Percentiles rank a stretch among this genome's conserved stretches.
Evolutionary conservation across 2,329 filamentous ascomycete genomes (phyloP).

Genomic region (Paracamarosporium sp.): DNA sequence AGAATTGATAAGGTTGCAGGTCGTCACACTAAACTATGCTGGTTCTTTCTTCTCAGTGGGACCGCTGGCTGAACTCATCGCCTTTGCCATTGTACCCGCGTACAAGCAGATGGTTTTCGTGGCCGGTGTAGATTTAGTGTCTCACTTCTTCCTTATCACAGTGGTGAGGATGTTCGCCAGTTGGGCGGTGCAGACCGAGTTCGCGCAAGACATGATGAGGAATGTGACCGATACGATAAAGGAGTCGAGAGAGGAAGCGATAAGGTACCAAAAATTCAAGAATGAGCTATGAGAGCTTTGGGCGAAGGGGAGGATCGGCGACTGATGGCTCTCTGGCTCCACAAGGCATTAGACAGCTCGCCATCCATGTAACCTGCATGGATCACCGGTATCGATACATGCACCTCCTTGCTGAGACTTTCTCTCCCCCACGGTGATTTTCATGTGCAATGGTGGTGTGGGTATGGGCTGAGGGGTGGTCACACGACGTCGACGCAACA

Average conservation of each 20-base stretch:
- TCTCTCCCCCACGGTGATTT: too few relatives aligned
- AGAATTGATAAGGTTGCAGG: conserved; percentile 4
- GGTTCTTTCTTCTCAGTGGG: conserved; percentile 8
- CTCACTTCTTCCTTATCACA: conserved; percentile 8
- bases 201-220: conserved; percentile 7
- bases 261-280: background rate
- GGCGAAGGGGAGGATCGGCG: background rate
- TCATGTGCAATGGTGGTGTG: too few relatives aligned
- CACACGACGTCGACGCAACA: background rate
- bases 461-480: background rate
- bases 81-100: conserved; percentile 17
- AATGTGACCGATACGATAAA: conserved; percentile 7
- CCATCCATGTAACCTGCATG: too few relatives aligned
- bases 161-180: conserved; percentile 8
- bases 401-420: too few relatives aligned
- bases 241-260: background rate
- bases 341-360: too few relatives aligned
- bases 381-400: too few relatives aligned
- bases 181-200: conserved; percentile 19
- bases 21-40: conserved; percentile 1
- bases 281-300: background rate
- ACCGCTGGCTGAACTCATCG: conserved; percentile 10
- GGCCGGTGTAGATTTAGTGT: conserved; percentile 8
- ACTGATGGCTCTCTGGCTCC: too few relatives aligned
- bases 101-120: conserved; percentile 23